These are phyloP conservation scores for Staphylotrichum tortipilum DNA, from an alignment of 495 filamentous ascomycete species.

Conservation along the genomic window DNA sequence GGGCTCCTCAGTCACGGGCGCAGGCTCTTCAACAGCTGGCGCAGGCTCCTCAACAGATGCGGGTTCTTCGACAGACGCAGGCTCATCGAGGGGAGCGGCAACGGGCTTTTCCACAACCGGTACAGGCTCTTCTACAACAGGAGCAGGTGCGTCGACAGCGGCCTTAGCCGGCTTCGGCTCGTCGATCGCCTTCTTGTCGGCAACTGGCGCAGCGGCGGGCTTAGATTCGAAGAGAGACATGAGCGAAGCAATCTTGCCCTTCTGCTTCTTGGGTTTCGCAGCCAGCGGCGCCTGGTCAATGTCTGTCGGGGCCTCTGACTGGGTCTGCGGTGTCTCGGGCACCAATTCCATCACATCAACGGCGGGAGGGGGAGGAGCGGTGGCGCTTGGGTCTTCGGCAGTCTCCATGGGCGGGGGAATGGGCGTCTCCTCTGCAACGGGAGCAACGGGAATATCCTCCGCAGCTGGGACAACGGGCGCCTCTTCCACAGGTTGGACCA, in stretches of 20 bases:
- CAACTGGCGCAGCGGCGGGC: not conserved
- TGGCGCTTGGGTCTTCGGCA: not conserved
- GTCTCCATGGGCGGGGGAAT: no score
- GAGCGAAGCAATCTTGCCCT: constrained; percentile 11
- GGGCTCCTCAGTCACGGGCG: not conserved
- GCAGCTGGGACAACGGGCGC: no score
- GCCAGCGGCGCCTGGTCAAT: not conserved
- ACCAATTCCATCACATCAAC: no score
- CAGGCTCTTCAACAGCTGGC: not conserved
- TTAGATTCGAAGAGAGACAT: not conserved
- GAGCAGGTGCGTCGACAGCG: no score
- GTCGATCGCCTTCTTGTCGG: not conserved
- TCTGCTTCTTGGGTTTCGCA: constrained; percentile 31
- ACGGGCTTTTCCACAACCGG: no score
- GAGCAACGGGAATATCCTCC: not conserved
- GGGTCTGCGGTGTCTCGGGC: not conserved
- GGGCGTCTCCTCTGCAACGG: not conserved
- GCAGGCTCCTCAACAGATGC: not conserved
- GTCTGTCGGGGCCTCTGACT: not conserved
- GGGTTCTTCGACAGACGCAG: not conserved
- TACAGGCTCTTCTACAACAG: no score
- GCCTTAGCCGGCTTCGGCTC: no score
- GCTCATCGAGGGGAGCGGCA: no score
- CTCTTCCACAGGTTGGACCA: constrained; percentile 1
- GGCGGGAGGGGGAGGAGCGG: no score